phyloP scores from a whole-genome alignment of 169 alveolate species.

The Cryptosporidium bovis region DNA sequence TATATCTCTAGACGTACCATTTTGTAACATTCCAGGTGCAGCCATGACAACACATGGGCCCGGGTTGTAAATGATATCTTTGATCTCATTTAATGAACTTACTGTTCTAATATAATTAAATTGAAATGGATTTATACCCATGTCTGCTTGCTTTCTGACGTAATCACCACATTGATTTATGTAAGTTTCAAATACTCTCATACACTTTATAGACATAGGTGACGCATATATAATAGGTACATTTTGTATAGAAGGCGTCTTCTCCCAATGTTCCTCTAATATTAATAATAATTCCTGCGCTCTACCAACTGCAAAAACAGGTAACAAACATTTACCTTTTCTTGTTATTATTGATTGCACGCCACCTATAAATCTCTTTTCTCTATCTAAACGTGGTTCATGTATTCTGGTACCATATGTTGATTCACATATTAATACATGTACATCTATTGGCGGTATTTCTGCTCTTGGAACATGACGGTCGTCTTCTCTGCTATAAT shows the following conservation, averaged over 20 bases:
- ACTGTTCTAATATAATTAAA: conserved; percentile 87
- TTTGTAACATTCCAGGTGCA: conserved; percentile 98
- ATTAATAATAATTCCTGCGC: conserved; percentile 95
- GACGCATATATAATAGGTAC: conserved; percentile 96
- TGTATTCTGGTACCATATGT: conserved; percentile 98
- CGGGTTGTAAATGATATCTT: conserved; percentile 76
- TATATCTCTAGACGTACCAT: conserved; percentile 94
- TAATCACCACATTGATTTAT: conserved; percentile 95
- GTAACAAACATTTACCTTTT: conserved; percentile 95
- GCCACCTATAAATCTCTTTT: conserved; percentile 88
- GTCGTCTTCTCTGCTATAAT: conserved; percentile 96
- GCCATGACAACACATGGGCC: conserved; percentile 97
- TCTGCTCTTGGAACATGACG: conserved; percentile 96
- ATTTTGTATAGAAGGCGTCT: conserved; percentile 88
- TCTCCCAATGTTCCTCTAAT: conserved; percentile 96
- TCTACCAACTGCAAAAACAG: conserved; percentile 95
- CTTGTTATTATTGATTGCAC: conserved; percentile 86
- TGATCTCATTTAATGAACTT: conserved; percentile 68
- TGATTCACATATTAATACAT: conserved; percentile 96
- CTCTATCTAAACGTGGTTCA: conserved; percentile 95
- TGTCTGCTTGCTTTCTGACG: conserved; percentile 85
- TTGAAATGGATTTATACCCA: conserved; percentile 91
- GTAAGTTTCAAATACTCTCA: conserved; percentile 94
- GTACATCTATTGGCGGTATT: conserved; percentile 93
- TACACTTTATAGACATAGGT: conserved; percentile 94